These are phyloP conservation scores for Colletotrichum spaethianum DNA, from an alignment of 2,329 filamentous ascomycete genomes.

Conservation along the genomic window DNA sequence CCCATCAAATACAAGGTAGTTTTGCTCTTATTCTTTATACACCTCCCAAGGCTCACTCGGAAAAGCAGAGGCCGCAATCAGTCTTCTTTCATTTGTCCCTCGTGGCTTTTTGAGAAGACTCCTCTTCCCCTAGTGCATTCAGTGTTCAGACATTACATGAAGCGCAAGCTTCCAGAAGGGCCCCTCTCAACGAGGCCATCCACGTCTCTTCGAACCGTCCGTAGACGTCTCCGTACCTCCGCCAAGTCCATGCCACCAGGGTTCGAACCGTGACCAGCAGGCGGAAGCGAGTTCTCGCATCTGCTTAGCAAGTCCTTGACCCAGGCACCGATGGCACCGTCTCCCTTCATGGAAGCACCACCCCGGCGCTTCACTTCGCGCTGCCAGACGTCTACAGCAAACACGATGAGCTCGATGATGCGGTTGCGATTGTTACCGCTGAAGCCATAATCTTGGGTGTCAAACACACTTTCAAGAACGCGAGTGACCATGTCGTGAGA, in stretches of 20 bases:
- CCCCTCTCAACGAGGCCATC: slow-evolving; percentile 59
- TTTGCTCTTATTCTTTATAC: slow-evolving; percentile 36
- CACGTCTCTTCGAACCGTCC: slow-evolving; percentile 60
- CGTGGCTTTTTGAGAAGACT: not conserved
- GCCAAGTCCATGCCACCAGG: slow-evolving; percentile 61
- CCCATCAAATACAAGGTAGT: slow-evolving; percentile 27
- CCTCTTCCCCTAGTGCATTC: not conserved
- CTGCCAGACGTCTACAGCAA: slow-evolving; percentile 64
- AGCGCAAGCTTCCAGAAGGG: slow-evolving; percentile 60
- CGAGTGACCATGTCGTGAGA: slow-evolving; percentile 70
- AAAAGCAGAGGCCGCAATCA: slow-evolving; percentile 1
- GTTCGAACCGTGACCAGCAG: slow-evolving; percentile 57
- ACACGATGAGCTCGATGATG: slow-evolving; percentile 69
- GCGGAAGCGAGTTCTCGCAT: slow-evolving; percentile 62
- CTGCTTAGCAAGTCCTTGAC: slow-evolving; percentile 65
- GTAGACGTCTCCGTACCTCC: slow-evolving; percentile 59
- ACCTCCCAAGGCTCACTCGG: not conserved
- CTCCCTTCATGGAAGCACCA: slow-evolving; percentile 54
- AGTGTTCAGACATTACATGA: slow-evolving; percentile 53
- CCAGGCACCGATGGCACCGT: slow-evolving; percentile 57
- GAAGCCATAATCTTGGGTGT: slow-evolving; percentile 72
- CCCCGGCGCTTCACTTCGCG: slow-evolving; percentile 64
- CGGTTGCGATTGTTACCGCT: slow-evolving; percentile 64
- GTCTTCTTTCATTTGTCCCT: slow-evolving; percentile 25
- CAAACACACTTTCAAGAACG: slow-evolving; percentile 70